These are phyloP conservation scores for Penicillium sclerotigenum DNA, from an alignment of 2,329 filamentous ascomycete species.

Conservation along the genomic window DNA sequence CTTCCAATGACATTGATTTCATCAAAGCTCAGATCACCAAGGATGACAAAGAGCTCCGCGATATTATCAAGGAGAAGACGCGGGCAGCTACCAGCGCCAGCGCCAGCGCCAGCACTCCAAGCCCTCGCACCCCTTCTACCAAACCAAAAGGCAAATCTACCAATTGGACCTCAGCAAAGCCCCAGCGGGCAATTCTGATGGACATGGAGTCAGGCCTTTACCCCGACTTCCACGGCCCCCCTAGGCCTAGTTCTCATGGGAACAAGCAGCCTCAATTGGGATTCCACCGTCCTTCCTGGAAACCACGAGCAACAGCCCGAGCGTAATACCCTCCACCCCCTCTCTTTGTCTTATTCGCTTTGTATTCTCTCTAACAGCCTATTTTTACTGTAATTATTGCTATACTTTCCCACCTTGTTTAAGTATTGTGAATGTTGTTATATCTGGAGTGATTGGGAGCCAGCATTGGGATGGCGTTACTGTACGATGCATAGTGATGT, in stretches of 20 bases:
- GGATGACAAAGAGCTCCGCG: conserved; percentile 68
- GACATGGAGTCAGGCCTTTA: conserved; percentile 41
- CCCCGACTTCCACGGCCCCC: conserved; percentile 28
- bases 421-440: conserved; percentile 14
- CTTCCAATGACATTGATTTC: conserved; percentile 57
- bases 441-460: conserved; percentile 17
- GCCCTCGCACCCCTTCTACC: conserved; percentile 16
- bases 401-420: conserved; percentile 11
- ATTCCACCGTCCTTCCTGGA: conserved; percentile 34
- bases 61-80: conserved; percentile 63
- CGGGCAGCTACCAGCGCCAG: conserved; percentile 34
- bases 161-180: conserved; percentile 34
- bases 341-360: conserved; percentile 10
- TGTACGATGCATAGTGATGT: conserved; percentile 17
- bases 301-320: conserved; percentile 32
- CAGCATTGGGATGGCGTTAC: conserved; percentile 35
- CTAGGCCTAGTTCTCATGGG: conserved; percentile 18
- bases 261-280: conserved; percentile 34
- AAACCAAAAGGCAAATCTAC: conserved; percentile 31
- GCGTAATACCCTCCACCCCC: conserved; percentile 19
- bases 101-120: conserved; percentile 8
- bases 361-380: conserved; percentile 9
- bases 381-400: conserved; percentile 24
- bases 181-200: conserved; percentile 46
- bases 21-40: conserved; percentile 80